Evolutionary conservation across 78 protist genomes (phyloP).

Genomic region (Dictyostelium purpureum): DNA sequence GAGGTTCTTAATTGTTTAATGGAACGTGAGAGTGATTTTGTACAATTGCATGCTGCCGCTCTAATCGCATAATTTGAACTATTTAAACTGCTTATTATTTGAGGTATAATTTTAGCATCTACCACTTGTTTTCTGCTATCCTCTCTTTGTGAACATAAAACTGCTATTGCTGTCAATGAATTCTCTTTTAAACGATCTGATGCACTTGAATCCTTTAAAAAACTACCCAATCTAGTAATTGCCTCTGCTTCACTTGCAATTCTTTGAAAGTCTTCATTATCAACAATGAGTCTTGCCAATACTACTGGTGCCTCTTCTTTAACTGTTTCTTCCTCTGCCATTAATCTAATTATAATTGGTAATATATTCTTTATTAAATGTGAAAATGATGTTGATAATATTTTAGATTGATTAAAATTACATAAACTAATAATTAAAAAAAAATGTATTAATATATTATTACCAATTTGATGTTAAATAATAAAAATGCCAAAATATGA

Average conservation of each 20-base stretch:
- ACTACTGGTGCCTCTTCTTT: constrained; percentile 65
- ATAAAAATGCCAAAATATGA: background rate
- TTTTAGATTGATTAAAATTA: constrained; percentile 49
- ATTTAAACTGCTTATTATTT: constrained; percentile 9
- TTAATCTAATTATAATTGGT: constrained; percentile 56
- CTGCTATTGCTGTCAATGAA: constrained; percentile 73
- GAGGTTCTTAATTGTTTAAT: constrained; percentile 77
- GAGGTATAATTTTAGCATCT: constrained; percentile 69
- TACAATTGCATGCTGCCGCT: constrained; percentile 78
- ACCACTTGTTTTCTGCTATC: constrained; percentile 72
- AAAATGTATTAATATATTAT: background rate
- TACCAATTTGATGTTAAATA: background rate
- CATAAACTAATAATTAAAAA: constrained; percentile 17
- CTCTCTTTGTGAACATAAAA: constrained; percentile 58
- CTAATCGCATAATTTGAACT: constrained; percentile 21
- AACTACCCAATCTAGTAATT: constrained; percentile 50
- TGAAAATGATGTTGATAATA: constrained; percentile 19
- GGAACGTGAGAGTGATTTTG: constrained; percentile 49
- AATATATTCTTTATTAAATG: constrained; percentile 20
- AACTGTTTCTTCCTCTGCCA: constrained; percentile 60
- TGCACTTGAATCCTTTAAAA: constrained; percentile 41
- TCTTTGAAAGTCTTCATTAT: constrained; percentile 76
- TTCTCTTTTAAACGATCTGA: constrained; percentile 47
- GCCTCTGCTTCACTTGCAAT: constrained; percentile 80
- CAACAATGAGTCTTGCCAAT: constrained; percentile 41